Conservation (phyloP, 345 rosid species). For the Jatropha curcas region DNA sequence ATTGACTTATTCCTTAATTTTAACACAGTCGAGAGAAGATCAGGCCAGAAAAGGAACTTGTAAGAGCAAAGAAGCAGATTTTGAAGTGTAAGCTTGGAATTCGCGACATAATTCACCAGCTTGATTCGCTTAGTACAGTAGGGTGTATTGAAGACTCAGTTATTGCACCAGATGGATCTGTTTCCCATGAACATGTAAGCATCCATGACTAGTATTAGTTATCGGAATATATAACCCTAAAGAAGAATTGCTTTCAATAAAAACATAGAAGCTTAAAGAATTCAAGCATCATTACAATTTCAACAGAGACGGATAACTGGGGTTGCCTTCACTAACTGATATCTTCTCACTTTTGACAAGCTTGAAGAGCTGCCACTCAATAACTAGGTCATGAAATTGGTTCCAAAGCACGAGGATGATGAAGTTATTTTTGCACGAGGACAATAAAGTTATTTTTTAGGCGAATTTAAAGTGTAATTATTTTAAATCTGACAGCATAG, state of each 20-base stretch:
- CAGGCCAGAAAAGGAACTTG: conserved; percentile 84
- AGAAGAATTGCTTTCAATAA: neutral
- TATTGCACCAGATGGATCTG: conserved; percentile 94
- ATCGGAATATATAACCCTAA: conserved; percentile 1
- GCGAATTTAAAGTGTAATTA: neutral
- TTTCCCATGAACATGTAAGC: conserved; percentile 89
- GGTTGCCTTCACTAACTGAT: neutral
- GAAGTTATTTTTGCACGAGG: too few species aligned
- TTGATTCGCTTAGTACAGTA: conserved; percentile 77
- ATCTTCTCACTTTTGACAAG: conserved; percentile 1
- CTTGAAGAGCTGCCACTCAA: neutral
- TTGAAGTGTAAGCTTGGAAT: conserved; percentile 90
- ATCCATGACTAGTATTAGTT: conserved; percentile 1
- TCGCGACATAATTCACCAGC: conserved; percentile 78
- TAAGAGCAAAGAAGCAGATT: conserved; percentile 82
- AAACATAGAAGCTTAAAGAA: neutral
- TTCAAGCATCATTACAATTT: conserved; percentile 3
- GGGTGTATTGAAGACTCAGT: conserved; percentile 82
- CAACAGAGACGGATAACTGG: neutral
- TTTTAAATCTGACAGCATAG: neutral
- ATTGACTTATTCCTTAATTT: conserved; percentile 13
- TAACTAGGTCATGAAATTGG: neutral
- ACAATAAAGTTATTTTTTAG: neutral
- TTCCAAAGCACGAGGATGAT: neutral
- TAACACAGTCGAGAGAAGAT: conserved; percentile 86